These are phyloP conservation scores for Przewalskia tangutica DNA, from an alignment of 257 asterid genomes.

Conservation along the genomic window DNA sequence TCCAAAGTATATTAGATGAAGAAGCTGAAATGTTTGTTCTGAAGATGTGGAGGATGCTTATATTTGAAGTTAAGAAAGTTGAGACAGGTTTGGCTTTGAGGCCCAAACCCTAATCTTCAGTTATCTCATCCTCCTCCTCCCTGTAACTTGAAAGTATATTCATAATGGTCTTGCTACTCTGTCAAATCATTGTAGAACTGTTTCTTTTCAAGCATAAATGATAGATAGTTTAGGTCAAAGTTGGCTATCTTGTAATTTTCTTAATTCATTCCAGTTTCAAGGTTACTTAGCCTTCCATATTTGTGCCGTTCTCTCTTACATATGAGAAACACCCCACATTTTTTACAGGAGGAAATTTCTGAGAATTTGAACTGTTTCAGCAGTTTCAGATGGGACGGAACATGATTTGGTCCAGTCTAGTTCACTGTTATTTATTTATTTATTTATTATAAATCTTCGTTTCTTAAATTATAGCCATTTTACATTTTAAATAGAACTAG, in stretches of 20 bases:
- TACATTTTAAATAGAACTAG: neutral
- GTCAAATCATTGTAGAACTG: neutral
- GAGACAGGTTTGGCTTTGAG: conserved; percentile 69
- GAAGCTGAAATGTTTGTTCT: conserved; percentile 99
- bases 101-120: conserved; percentile 36
- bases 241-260: conserved; percentile 1
- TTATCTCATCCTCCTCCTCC: neutral
- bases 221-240: neutral
- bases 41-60: conserved; percentile 99
- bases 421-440: neutral
- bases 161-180: neutral
- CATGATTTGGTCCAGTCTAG: neutral
- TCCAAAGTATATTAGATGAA: conserved; percentile 85
- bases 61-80: conserved; percentile 88
- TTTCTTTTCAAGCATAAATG: neutral
- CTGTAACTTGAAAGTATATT: neutral
- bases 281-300: neutral
- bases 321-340: neutral
- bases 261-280: neutral
- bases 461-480: neutral
- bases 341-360: neutral
- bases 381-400: neutral
- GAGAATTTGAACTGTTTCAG: neutral
- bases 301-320: neutral
- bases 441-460: neutral